phyloP scores from a whole-genome alignment of 2,329 filamentous ascomycete genomes.

The Sphaerulina musiva region DNA sequence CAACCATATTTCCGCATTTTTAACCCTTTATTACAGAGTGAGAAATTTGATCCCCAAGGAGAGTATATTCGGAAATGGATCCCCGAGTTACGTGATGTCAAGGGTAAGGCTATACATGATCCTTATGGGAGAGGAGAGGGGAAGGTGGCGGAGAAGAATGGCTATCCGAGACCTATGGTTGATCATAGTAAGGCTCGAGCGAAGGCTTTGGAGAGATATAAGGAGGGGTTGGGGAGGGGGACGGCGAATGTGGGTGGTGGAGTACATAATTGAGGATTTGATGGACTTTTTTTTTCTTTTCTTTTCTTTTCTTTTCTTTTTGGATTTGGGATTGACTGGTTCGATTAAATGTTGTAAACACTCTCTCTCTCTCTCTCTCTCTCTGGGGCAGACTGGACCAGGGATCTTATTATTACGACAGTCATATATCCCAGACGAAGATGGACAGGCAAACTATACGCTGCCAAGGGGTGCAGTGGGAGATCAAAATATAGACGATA shows the following conservation, averaged over 20 bases:
- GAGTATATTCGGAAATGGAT: slow-evolving; percentile 80
- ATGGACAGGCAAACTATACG: too few relatives aligned
- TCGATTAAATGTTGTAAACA: too few relatives aligned
- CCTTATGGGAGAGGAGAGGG: slow-evolving; percentile 64
- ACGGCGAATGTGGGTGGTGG: slow-evolving; percentile 39
- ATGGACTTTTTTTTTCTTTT: too few relatives aligned
- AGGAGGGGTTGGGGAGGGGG: slow-evolving; percentile 52
- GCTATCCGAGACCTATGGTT: slow-evolving; percentile 70
- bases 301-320: too few relatives aligned
- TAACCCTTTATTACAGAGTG: slow-evolving; percentile 75
- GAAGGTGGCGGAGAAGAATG: slow-evolving; percentile 54
- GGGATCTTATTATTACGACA: too few relatives aligned
- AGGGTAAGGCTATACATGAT: slow-evolving; percentile 69
- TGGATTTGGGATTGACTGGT: too few relatives aligned
- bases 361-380: too few relatives aligned
- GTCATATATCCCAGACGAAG: too few relatives aligned
- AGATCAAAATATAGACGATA: too few relatives aligned
- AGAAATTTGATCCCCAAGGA: slow-evolving; percentile 75
- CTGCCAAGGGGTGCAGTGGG: too few relatives aligned
- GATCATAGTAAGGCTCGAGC: slow-evolving; percentile 64
- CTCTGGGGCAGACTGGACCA: too few relatives aligned
- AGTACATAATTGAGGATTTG: slow-evolving; percentile 27
- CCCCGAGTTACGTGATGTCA: slow-evolving; percentile 60
- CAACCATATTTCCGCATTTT: slow-evolving; percentile 90
- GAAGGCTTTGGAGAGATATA: slow-evolving; percentile 63